Base-by-base conservation (phyloP, 345 rosid species). In the Noccaea caerulescens region DNA sequence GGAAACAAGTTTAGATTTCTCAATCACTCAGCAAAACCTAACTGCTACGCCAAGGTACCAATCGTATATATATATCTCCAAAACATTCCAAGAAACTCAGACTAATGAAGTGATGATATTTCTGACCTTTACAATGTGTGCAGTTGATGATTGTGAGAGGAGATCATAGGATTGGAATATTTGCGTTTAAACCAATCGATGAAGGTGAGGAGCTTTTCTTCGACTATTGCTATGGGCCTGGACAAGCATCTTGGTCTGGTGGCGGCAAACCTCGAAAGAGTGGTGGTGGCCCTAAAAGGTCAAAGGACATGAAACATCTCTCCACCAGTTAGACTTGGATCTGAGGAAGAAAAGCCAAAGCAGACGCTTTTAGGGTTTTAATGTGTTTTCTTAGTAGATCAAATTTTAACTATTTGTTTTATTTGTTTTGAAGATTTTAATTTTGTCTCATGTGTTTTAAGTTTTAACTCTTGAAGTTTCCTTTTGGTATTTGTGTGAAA, bases 1-100 rank as follows among this genome's bases (percentile, higher is more conserved):
- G 98, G 97, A 72, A 96, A 91, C 85, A 89, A 93, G 80, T 78
- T 93, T 62, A 93, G 80, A 74, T 91, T 89, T 59, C 92, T 96
- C 50, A 93, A 93, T 77, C 94, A 91, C 77, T 86, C 96, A 42
- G 75, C 94, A 44, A 82, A 77, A 66, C 94, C 98, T 6, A 93
- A 93, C 76, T 93, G 98, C 80, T 85, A 85, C 62, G 92, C 97
- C 14, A 91, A 89, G 96, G 98, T 91, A 46, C 60, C 36, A 50
- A 51, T 38, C 37, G 23, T 20, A 20, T 20, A 20, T 18, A 51
- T 38, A n/a, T 51, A 18, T 46, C 27, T 52, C 59, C 34, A 44
- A 12, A 33, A 34, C 14, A 34, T 34, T 34, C 34, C 13, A 37
- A 68, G 27, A 34, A 57, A 55, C 36, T 30, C 34, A 42, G 42